These are phyloP conservation scores for Boehmeria nivea DNA, from an alignment of 306 rosid species.

Conservation along the genomic window DNA sequence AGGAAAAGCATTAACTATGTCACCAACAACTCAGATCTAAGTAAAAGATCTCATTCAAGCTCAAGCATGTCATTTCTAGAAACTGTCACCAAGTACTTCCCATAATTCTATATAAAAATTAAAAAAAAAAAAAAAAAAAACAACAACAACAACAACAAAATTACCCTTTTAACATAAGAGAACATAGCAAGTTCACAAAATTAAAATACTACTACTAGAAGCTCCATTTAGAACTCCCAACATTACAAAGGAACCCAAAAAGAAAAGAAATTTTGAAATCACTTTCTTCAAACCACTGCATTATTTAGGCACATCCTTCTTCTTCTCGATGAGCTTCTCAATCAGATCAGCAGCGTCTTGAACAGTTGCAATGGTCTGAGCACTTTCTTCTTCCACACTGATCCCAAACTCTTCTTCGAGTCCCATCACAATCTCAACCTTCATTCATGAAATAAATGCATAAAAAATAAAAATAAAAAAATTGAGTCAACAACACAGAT, in stretches of 20 bases:
- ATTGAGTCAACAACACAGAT: not conserved
- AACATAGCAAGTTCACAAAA: too few relatives aligned
- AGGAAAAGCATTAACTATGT: not conserved
- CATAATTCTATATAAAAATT: too few relatives aligned
- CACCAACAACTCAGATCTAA: not conserved
- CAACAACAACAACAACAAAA: too few relatives aligned
- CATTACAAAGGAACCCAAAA: too few relatives aligned
- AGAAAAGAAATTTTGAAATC: not conserved
- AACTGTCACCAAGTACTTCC: too few relatives aligned
- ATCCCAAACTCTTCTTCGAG: constrained; percentile 86
- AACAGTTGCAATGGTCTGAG: constrained; percentile 81
- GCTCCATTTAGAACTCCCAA: too few relatives aligned
- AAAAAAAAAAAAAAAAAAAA: too few relatives aligned
- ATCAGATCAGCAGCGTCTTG: constrained; percentile 91
- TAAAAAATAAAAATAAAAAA: not conserved
- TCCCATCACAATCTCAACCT: constrained; percentile 99
- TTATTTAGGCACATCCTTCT: constrained; percentile 32
- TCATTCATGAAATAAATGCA: constrained; percentile 2
- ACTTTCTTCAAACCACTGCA: not conserved
- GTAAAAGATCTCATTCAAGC: too few relatives aligned
- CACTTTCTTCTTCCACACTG: constrained; percentile 76
- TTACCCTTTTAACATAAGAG: too few relatives aligned
- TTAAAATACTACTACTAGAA: too few relatives aligned
- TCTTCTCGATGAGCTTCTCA: constrained; percentile 52
- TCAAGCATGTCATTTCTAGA: too few relatives aligned